Conservation (phyloP, 148 eudicot species). For the Talinum fruticosum region DNA sequence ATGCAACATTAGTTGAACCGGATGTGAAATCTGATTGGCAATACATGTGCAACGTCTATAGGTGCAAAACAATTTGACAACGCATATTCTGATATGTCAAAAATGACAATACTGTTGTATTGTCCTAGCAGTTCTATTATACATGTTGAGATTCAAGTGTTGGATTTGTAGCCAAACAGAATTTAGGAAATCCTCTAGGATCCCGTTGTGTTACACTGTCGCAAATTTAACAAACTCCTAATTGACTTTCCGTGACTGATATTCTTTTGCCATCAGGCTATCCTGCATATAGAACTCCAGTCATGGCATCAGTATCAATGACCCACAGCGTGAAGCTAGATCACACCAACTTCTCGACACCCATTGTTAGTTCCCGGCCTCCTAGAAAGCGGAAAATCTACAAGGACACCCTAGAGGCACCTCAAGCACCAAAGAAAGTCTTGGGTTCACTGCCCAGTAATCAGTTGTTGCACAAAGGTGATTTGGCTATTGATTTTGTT, state of each 20-base stretch:
- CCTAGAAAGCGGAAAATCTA: constrained; percentile 54
- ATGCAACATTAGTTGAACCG: background rate
- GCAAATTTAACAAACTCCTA: background rate
- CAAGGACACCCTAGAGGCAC: constrained; percentile 35
- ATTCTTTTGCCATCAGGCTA: constrained; percentile 33
- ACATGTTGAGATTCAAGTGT: background rate
- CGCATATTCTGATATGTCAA: background rate
- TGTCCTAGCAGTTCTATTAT: background rate
- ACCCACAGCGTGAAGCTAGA: constrained; percentile 31
- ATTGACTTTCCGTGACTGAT: background rate
- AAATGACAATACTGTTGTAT: background rate
- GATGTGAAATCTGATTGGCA: background rate
- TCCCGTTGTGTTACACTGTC: background rate
- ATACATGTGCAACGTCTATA: background rate
- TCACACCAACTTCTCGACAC: constrained; percentile 38
- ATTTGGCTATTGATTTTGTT: background rate
- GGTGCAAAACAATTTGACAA: background rate
- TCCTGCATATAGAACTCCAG: constrained; percentile 40
- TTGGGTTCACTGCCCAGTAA: constrained; percentile 29
- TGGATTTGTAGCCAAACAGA: background rate
- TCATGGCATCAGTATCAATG: constrained; percentile 41
- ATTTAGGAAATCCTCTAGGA: background rate
- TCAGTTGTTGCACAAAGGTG: constrained; percentile 42
- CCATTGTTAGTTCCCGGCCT: constrained; percentile 31
- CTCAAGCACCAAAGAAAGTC: constrained; percentile 48